phyloP scores from a whole-genome alignment of 2,329 filamentous ascomycete genomes.

The Talaromyces funiculosus region DNA sequence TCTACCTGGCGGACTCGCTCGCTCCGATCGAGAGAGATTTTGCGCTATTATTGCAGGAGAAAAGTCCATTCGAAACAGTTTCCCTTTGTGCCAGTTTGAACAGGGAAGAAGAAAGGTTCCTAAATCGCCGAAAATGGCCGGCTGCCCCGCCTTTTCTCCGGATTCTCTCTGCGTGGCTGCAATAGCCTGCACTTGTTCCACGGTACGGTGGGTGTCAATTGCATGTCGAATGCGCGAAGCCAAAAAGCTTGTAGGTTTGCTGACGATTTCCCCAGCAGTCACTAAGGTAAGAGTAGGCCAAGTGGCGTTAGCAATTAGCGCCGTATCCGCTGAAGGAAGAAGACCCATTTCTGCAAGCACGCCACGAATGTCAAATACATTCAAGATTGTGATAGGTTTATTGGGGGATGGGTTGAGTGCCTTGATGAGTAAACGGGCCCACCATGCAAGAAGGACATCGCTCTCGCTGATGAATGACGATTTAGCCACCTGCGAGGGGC shows the following conservation, averaged over 20 bases:
- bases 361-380: constrained; percentile 36
- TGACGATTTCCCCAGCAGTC: constrained; percentile 7
- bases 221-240: constrained; percentile 16
- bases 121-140: constrained; percentile 30
- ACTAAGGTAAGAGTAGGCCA: constrained; percentile 3
- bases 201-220: constrained; percentile 17
- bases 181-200: constrained; percentile 18
- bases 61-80: constrained; percentile 38
- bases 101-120: constrained; percentile 30
- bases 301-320: constrained; percentile 22
- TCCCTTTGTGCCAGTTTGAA: constrained; percentile 38
- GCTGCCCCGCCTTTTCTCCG: constrained; percentile 16
- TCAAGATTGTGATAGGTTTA: constrained; percentile 33
- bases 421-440: constrained; percentile 25
- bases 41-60: constrained; percentile 19
- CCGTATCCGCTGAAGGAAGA: constrained; percentile 22
- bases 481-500: constrained; percentile 6
- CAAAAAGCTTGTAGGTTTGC: constrained; percentile 12
- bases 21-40: background rate
- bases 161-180: constrained; percentile 10
- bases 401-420: constrained; percentile 22
- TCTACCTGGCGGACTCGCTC: constrained; percentile 9
- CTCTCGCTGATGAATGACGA: constrained; percentile 43
- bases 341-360: constrained; percentile 23
- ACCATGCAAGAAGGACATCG: constrained; percentile 44